These are phyloP conservation scores for Ophiocordyceps robertsii DNA, from an alignment of 2,329 filamentous ascomycete species.

Conservation along the genomic window DNA sequence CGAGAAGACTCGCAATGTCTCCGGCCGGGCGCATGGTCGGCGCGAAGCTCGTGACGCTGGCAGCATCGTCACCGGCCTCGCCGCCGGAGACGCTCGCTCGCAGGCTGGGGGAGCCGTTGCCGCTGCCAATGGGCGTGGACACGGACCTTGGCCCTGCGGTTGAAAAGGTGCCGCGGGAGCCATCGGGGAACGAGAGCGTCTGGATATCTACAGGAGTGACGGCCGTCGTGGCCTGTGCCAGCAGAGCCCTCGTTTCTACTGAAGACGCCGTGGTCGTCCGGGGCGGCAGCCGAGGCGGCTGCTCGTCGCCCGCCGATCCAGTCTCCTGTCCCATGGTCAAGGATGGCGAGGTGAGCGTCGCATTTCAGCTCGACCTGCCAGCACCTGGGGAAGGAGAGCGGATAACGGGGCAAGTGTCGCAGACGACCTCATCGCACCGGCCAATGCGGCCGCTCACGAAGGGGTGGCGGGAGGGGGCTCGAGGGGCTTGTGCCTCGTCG, in stretches of 20 bases:
- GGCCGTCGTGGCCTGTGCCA: constrained; percentile 68
- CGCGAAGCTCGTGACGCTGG: constrained; percentile 53
- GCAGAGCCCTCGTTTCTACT: constrained; percentile 26
- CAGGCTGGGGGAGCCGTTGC: constrained; percentile 23
- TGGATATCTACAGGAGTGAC: constrained; percentile 71
- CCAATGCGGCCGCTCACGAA: background rate
- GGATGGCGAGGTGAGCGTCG: constrained; percentile 7
- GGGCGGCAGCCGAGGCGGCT: constrained; percentile 42
- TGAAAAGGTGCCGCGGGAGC: constrained; percentile 50
- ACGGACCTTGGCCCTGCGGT: constrained; percentile 20
- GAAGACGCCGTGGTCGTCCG: constrained; percentile 15
- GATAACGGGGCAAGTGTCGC: background rate
- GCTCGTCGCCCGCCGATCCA: constrained; percentile 24
- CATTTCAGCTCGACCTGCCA: constrained; percentile 12
- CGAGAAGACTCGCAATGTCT: constrained; percentile 72
- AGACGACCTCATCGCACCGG: background rate
- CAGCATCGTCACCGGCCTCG: constrained; percentile 44
- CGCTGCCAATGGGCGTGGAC: constrained; percentile 25
- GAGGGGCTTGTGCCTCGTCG: background rate
- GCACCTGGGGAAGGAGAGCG: background rate
- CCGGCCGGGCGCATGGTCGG: constrained; percentile 48
- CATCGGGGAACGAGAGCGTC: constrained; percentile 60
- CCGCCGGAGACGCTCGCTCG: constrained; percentile 18
- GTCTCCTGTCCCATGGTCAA: constrained; percentile 15
- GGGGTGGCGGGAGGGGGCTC: background rate